phyloP scores from a whole-genome alignment of 768 basidiomycete species.

The Lactifluus piperatus region DNA sequence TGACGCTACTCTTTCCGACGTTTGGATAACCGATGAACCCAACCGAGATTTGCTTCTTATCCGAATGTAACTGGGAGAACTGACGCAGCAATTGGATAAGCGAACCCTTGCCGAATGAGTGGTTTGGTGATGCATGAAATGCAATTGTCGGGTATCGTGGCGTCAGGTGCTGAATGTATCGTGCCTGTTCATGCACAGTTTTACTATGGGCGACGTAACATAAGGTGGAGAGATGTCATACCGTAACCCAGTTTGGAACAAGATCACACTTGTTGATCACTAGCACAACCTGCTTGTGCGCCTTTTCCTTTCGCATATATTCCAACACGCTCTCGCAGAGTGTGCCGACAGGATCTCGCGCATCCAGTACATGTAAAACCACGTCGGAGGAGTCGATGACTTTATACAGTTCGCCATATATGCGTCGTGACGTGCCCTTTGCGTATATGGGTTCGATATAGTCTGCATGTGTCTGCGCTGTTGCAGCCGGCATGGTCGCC shows the following conservation, averaged over 20 bases:
- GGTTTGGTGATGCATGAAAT: constrained; percentile 97
- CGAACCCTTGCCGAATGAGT: constrained; percentile 98
- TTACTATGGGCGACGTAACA: neutral
- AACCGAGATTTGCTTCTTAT: constrained; percentile 99
- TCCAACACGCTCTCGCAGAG: constrained; percentile 91
- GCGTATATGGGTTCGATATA: constrained; percentile 86
- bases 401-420: constrained; percentile 98
- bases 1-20: constrained; percentile 94
- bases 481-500: constrained; percentile 35
- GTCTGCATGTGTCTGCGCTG: constrained; percentile 59
- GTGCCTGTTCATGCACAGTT: constrained; percentile 45
- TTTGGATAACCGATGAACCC: constrained; percentile 98
- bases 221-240: constrained; percentile 36
- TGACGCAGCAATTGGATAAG: constrained; percentile 95
- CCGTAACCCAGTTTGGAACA: constrained; percentile 98
- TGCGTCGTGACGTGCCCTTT: constrained; percentile 91
- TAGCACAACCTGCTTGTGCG: constrained; percentile 94
- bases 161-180: constrained; percentile 92
- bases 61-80: constrained; percentile 93
- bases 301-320: constrained; percentile 90
- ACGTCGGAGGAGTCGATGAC: constrained; percentile 99
- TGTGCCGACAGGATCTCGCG: constrained; percentile 91
- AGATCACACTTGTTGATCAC: constrained; percentile 98
- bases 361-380: constrained; percentile 90
- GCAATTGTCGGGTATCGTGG: constrained; percentile 94